Evolutionary conservation across 176 grass and related monocot species (phyloP), one percentile per base, ranked within the genome.

Genomic region (Pontederia crassipes): DNA sequence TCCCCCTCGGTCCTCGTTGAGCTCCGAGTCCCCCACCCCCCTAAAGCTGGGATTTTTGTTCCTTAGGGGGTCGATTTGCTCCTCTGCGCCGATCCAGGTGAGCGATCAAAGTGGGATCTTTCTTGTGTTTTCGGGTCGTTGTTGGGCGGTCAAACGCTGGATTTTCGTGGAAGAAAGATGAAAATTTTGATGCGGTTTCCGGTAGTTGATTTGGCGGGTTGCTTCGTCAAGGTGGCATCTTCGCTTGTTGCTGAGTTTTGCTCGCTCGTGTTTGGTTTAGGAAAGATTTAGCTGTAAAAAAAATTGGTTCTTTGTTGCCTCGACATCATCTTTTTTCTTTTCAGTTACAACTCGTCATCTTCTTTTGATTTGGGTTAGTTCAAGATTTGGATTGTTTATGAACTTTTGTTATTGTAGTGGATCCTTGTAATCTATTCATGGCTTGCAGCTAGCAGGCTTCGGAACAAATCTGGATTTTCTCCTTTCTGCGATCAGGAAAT

Each of bases 71-170:
- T 56, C 13, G n/a, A 56, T 18, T 56, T 9, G 17, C 54, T 24
- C 54, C 8, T 14, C 54, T 46, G 28, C 24, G 5, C 28, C 12
- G 24, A 26, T 46, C 58, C 8, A n/a, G 58, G 58, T 61, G 27
- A 61, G 58, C 40, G 58, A 61, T 61, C 29, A 61, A 61, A 61
- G 40, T 40, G 24, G 20, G 4, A 12, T 61, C n/a, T 46, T 61
- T 61, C 14, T 46, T 32, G 8, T 61, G 4, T 35, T 24, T 61
- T 29, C 40, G 58, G 58, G 12, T 35, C 40, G 58, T 7, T 61
- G 8, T 61, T 14, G 40, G 58, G 28, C 20, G 3, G 29, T 26
- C 11, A 35, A 35, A 8, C 40, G 28, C 14, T 61, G 29, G 17
- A 29, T 61, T 46, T 61, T 56, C 17, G 54, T 11, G 54, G 2